These are phyloP conservation scores for Juglanconis oblonga DNA, from an alignment of 2,329 filamentous ascomycete species.

Conservation along the genomic window DNA sequence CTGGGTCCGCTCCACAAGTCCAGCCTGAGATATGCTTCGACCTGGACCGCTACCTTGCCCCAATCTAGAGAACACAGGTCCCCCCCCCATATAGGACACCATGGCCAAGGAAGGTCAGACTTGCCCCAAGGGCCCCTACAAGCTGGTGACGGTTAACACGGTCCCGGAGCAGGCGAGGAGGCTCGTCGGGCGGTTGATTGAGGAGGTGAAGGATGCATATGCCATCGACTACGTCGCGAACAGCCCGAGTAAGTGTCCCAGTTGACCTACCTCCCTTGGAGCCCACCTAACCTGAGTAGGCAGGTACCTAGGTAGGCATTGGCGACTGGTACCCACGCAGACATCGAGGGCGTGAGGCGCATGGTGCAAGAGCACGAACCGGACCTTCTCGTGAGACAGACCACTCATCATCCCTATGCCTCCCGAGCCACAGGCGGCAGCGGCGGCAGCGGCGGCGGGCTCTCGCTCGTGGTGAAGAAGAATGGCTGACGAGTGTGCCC, in stretches of 20 bases:
- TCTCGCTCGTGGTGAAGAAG: background rate
- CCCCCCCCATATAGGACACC: background rate
- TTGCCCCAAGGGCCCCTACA: conserved; percentile 53
- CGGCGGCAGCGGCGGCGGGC: too few relatives aligned
- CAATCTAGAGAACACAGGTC: too few relatives aligned
- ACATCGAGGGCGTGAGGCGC: background rate
- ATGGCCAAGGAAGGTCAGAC: conserved; percentile 22
- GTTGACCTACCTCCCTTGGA: background rate
- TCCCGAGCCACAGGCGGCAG: too few relatives aligned
- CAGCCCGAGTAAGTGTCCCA: conserved; percentile 48
- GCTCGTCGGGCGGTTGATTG: conserved; percentile 59
- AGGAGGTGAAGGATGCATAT: conserved; percentile 61
- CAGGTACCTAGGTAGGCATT: too few relatives aligned
- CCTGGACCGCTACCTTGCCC: too few relatives aligned
- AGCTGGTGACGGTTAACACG: conserved; percentile 66
- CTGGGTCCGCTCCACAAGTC: too few relatives aligned
- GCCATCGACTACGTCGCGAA: conserved; percentile 62
- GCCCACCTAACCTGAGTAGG: too few relatives aligned
- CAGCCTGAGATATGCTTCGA: too few relatives aligned
- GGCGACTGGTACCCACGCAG: background rate
- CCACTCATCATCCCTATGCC: background rate
- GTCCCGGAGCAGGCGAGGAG: conserved; percentile 62
- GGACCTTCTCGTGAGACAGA: background rate
- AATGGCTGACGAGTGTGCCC: background rate
- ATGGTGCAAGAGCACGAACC: conserved; percentile 1